These are phyloP conservation scores for Penicillium sp. DNA, from an alignment of 2,329 filamentous ascomycete genomes.

Conservation along the genomic window DNA sequence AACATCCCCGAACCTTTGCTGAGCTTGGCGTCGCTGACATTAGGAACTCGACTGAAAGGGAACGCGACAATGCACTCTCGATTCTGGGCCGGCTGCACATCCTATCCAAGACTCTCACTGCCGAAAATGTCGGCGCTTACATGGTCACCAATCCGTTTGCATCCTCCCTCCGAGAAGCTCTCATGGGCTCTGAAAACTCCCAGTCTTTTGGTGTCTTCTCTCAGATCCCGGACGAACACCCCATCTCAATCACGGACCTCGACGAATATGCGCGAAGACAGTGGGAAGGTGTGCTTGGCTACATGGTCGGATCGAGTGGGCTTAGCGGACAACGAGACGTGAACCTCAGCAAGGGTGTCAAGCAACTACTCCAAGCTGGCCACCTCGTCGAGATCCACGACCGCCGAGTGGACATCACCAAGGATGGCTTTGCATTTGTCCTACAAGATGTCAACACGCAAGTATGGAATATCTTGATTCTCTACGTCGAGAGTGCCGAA, in stretches of 20 bases:
- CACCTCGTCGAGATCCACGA: constrained; percentile 69
- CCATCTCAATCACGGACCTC: constrained; percentile 70
- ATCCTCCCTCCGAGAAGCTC: constrained; percentile 76
- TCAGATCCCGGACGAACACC: constrained; percentile 60
- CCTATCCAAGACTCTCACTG: constrained; percentile 64
- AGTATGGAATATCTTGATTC: constrained; percentile 91
- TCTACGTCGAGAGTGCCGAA: constrained; percentile 86
- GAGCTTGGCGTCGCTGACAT: not conserved
- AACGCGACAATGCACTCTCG: constrained; percentile 80
- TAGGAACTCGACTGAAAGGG: constrained; percentile 47
- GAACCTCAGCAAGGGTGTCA: constrained; percentile 73
- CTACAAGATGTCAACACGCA: constrained; percentile 95
- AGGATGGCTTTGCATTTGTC: constrained; percentile 91
- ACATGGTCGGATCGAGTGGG: constrained; percentile 69
- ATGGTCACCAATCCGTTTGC: constrained; percentile 80
- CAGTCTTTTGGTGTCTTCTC: constrained; percentile 91
- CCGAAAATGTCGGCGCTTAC: constrained; percentile 67
- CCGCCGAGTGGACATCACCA: constrained; percentile 72
- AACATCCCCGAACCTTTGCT: not conserved
- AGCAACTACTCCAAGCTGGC: constrained; percentile 77
- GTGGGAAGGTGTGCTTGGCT: constrained; percentile 96
- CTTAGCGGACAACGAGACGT: constrained; percentile 51
- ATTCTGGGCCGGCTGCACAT: constrained; percentile 87
- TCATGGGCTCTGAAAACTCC: constrained; percentile 83
- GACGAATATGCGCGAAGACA: constrained; percentile 84